Evolutionary conservation across 78 protist species (phyloP).

Genomic region (Dictyostelium brefeldianum): DNA sequence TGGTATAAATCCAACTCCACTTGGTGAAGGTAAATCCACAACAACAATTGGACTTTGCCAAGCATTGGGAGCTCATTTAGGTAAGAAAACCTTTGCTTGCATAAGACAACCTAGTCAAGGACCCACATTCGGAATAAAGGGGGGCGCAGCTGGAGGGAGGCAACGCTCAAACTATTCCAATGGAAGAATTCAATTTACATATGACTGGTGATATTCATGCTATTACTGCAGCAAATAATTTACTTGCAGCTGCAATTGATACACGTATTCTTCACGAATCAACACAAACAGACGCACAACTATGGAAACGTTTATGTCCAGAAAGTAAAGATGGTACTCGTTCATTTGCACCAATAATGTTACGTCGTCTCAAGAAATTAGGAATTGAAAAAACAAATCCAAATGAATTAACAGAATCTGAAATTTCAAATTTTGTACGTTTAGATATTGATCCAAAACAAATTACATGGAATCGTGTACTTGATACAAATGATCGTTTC

Average conservation of each 20-base stretch:
- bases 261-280: constrained; percentile 96
- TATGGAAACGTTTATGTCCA: constrained; percentile 90
- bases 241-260: constrained; percentile 98
- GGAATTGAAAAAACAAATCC: constrained; percentile 94
- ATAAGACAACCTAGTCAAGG: constrained; percentile 98
- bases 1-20: constrained; percentile 98
- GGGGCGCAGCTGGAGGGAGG: constrained; percentile 98
- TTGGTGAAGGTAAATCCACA: constrained; percentile 99
- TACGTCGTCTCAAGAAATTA: constrained; percentile 89
- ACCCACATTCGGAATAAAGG: constrained; percentile 98
- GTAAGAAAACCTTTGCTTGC: constrained; percentile 88
- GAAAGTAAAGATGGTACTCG: constrained; percentile 72
- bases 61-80: constrained; percentile 97
- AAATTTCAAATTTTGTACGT: constrained; percentile 89
- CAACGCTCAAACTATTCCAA: constrained; percentile 96
- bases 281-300: constrained; percentile 91
- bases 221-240: constrained; percentile 98
- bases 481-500: constrained; percentile 96
- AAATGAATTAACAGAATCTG: constrained; percentile 87
- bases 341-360: constrained; percentile 88
- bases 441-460: constrained; percentile 96
- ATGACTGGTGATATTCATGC: constrained; percentile 99
- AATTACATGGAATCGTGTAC: constrained; percentile 98
- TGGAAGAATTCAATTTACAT: constrained; percentile 98
- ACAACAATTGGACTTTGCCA: constrained; percentile 98